Conservation (phyloP, 176 grass and related monocot genomes). For the Eleusine coracana region DNA sequence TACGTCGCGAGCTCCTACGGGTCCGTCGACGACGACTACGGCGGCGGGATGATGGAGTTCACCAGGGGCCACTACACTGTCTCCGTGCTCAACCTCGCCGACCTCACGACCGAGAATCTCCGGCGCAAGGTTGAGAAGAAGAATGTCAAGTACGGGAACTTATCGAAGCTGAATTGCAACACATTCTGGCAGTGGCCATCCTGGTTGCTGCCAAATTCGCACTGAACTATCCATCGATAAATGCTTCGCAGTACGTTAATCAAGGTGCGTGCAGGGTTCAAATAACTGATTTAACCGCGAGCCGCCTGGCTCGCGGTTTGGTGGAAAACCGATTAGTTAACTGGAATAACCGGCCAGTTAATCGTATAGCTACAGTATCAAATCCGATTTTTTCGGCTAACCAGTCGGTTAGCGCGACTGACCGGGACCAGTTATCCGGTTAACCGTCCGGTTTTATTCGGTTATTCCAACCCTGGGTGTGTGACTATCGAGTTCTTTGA, state of each 20-base stretch:
- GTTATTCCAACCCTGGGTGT: too few species aligned
- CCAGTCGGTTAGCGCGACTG: too few species aligned
- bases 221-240: background rate
- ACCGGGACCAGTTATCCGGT: too few species aligned
- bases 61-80: background rate
- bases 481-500: too few species aligned
- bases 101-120: background rate
- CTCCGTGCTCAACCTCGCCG: conserved; percentile 4
- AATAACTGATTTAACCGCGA: too few species aligned
- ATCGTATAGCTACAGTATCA: too few species aligned
- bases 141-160: background rate
- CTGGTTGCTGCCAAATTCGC: background rate
- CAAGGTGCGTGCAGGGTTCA: background rate
- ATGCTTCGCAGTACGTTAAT: background rate
- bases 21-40: conserved; percentile 21
- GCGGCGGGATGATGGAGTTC: conserved; percentile 1
- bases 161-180: background rate
- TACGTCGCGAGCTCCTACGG: conserved; percentile 10
- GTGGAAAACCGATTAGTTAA: too few species aligned
- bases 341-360: too few species aligned
- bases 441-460: too few species aligned
- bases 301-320: too few species aligned
- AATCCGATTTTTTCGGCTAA: too few species aligned
- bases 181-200: background rate
- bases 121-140: too few species aligned